These are phyloP conservation scores for Hypoxylon sp. DNA, from an alignment of 2,329 filamentous ascomycete species.

Conservation along the genomic window DNA sequence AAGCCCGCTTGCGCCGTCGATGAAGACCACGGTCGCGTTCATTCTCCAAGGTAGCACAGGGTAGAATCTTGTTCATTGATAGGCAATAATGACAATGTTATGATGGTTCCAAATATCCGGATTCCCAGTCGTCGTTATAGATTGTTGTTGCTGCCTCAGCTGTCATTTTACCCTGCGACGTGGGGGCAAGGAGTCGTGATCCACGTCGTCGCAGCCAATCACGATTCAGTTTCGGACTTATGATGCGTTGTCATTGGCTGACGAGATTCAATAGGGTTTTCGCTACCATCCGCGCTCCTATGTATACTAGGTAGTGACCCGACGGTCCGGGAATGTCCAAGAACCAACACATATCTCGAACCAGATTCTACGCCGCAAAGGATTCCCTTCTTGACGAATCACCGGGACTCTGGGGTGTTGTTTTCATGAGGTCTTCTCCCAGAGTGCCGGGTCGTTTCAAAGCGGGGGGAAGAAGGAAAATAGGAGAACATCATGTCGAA, in stretches of 20 bases:
- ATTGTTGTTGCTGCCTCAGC: slow-evolving; percentile 10
- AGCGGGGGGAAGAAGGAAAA: slow-evolving; percentile 1
- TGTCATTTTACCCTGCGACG: slow-evolving; percentile 24
- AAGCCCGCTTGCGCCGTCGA: background rate
- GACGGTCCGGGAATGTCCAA: slow-evolving; percentile 21
- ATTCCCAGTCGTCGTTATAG: slow-evolving; percentile 1
- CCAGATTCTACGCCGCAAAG: slow-evolving; percentile 6
- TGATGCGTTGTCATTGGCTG: slow-evolving; percentile 25
- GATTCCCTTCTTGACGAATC: slow-evolving; percentile 1
- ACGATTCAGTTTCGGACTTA: background rate
- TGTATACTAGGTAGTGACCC: no score
- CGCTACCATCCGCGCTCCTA: slow-evolving; percentile 6
- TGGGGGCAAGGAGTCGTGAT: slow-evolving; percentile 33
- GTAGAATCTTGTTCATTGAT: slow-evolving; percentile 2
- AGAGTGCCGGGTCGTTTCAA: slow-evolving; percentile 1
- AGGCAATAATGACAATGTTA: slow-evolving; percentile 4
- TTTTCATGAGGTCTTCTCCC: background rate
- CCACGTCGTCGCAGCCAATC: slow-evolving; percentile 28
- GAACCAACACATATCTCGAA: slow-evolving; percentile 12
- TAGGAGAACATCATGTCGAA: slow-evolving; percentile 2
- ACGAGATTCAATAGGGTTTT: slow-evolving; percentile 3
- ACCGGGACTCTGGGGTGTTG: slow-evolving; percentile 1
- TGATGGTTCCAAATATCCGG: background rate
- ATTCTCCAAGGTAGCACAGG: slow-evolving; percentile 3
- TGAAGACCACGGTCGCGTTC: slow-evolving; percentile 4